Base-by-base conservation (phyloP, 2,329 filamentous ascomycete genomes). In the Colletotrichum sp. region DNA sequence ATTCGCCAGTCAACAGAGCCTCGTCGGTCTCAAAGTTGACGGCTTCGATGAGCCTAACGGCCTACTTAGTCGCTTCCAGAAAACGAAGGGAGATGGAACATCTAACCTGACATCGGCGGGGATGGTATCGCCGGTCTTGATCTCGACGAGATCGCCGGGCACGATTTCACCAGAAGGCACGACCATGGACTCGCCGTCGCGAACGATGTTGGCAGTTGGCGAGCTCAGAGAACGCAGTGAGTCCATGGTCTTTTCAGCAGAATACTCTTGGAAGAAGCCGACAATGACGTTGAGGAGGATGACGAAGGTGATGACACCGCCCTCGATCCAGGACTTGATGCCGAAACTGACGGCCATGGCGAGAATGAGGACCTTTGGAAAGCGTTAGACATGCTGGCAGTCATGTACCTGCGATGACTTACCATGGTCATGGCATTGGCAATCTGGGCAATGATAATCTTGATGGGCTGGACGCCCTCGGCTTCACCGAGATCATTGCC, bases 51-150 rank as follows among this genome's bases (percentile, higher is more conserved):
- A 89, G 80, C 18, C 82, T 83, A 64, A 4, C 16, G 28, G 61
- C 95, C 82, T 95, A 94, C 80, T 95, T 93, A 28, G 79, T 69
- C 80, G 91, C 93, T 79, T 93, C 82, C 93, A 90, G 13, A 92
- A 68, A 90, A 86, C 68, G 94, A 91, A 75, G 93, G 90, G 67
- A 94, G 89, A 28, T 93, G 48, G 8, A 28, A 64, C 61, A 64
- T 52, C 77, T 66, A 62, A 82, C 78, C 85, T 77, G 25, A 86
- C 78, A 77, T 87, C 85, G 61, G 85, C 85, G 6, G 86, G 86
- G 22, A 87, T 81, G 5, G 84, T 85, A 68, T 87, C 85, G n/a
- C 85, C 85, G 2, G 80, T 88, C 76, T 88, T 89, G 70, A 91
- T 80, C 78, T 91, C 89, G 18, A 92, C 86, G 62, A 92, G 81